These are phyloP conservation scores for Spizellomyces sp. DNA, from an alignment of 192 early-diverging fungal genomes.

Conservation along the genomic window DNA sequence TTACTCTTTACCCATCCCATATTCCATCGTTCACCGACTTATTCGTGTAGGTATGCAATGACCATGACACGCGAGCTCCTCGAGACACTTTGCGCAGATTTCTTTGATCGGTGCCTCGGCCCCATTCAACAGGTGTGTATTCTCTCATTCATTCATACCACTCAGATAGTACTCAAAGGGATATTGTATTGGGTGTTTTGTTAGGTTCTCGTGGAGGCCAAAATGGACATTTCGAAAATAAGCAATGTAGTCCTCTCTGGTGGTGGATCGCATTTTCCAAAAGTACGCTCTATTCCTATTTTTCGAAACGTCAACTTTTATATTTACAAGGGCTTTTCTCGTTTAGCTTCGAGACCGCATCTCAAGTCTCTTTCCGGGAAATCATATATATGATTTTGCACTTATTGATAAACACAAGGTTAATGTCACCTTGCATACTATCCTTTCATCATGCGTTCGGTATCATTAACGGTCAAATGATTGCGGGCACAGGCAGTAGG, in stretches of 20 bases:
- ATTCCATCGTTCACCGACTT: neutral
- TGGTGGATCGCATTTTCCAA: neutral
- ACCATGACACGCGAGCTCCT: neutral
- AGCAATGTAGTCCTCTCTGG: neutral
- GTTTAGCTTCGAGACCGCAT: neutral
- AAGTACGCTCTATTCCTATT: neutral
- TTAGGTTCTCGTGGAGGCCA: conserved; percentile 3
- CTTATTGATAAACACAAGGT: conserved; percentile 2
- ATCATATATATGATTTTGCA: neutral
- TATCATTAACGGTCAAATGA: neutral
- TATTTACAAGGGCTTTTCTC: neutral
- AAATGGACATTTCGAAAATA: neutral
- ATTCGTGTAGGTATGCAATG: neutral
- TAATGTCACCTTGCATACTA: neutral
- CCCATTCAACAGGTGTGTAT: neutral
- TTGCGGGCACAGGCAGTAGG: neutral
- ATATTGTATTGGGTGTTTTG: neutral
- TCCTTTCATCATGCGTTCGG: too few species aligned
- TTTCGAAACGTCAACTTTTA: neutral
- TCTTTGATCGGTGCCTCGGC: conserved; percentile 1
- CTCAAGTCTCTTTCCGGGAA: neutral
- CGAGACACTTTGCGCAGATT: neutral
- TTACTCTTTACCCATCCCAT: neutral
- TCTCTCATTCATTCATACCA: neutral
- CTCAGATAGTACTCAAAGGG: neutral